These are phyloP conservation scores for Kodamaea fungicola DNA, from an alignment of 1,139 yeast genomes.

Conservation along the genomic window DNA sequence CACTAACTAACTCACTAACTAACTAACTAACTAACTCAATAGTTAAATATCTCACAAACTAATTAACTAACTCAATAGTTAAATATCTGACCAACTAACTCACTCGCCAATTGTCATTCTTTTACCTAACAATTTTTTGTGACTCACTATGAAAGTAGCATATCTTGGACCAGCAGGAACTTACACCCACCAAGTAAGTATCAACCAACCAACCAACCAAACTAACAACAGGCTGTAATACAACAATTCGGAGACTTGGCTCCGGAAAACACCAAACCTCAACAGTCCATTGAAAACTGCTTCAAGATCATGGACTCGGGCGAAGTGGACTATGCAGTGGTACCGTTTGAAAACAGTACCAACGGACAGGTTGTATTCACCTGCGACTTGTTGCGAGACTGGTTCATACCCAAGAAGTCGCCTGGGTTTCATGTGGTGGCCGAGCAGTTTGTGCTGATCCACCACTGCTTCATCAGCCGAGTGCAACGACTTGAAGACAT, in stretches of 20 bases:
- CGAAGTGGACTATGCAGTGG: slow-evolving; percentile 67
- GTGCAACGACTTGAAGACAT: slow-evolving; percentile 43
- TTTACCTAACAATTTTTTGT: no score
- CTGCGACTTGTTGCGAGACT: slow-evolving; percentile 73
- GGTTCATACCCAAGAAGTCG: slow-evolving; percentile 31
- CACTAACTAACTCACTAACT: not conserved
- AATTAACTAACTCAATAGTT: not conserved
- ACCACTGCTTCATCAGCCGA: slow-evolving; percentile 68
- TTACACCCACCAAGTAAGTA: slow-evolving; percentile 79
- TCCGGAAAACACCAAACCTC: slow-evolving; percentile 32
- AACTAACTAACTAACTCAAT: not conserved
- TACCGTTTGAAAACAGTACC: slow-evolving; percentile 92
- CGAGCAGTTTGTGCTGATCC: slow-evolving; percentile 79
- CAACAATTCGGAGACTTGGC: slow-evolving; percentile 53
- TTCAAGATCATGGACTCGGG: slow-evolving; percentile 49
- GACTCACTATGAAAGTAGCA: slow-evolving; percentile 43
- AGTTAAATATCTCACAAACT: not conserved
- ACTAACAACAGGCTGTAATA: slow-evolving; percentile 56
- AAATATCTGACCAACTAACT: not conserved
- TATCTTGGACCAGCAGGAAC: slow-evolving; percentile 89
- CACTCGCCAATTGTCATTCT: no score
- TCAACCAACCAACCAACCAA: slow-evolving; percentile 9
- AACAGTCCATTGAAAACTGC: slow-evolving; percentile 57
- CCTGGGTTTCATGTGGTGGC: slow-evolving; percentile 54
- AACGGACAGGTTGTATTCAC: slow-evolving; percentile 91